phyloP scores from a whole-genome alignment of 1,284 basidiomycete species.

The Irpex sp. region DNA sequence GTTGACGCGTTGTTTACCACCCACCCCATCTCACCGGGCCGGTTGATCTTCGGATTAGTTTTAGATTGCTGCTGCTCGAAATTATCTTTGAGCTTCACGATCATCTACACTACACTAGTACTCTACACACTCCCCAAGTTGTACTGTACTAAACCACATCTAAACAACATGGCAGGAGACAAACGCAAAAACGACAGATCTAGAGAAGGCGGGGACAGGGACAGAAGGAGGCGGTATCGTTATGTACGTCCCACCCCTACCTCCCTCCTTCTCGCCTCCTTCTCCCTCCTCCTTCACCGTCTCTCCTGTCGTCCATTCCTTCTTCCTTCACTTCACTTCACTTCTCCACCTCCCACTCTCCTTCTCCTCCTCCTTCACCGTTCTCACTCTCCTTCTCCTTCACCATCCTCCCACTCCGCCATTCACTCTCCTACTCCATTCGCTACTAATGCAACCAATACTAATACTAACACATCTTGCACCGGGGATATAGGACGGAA shows the following conservation, averaged over 20 bases:
- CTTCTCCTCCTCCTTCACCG: too few relatives aligned
- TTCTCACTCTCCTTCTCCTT: too few relatives aligned
- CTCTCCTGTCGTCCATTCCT: too few relatives aligned
- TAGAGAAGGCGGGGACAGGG: slow-evolving; percentile 16
- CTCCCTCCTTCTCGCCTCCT: background rate
- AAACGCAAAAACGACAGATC: slow-evolving; percentile 19
- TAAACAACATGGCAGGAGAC: slow-evolving; percentile 21
- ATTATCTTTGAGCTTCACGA: background rate
- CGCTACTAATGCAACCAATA: too few relatives aligned
- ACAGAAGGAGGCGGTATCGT: slow-evolving; percentile 20
- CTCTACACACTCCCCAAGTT: too few relatives aligned
- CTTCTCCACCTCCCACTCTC: too few relatives aligned
- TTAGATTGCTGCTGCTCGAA: background rate
- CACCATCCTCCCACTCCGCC: background rate
- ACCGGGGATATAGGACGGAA: slow-evolving; percentile 46
- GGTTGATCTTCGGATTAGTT: background rate
- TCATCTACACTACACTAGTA: too few relatives aligned
- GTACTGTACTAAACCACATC: too few relatives aligned
- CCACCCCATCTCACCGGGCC: background rate
- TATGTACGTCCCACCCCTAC: slow-evolving; percentile 15
- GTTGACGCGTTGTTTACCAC: background rate
- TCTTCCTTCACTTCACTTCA: too few relatives aligned
- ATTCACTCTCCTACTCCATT: background rate
- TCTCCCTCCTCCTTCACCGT: too few relatives aligned
- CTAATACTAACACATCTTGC: background rate